Evolutionary conservation across 176 grass and related monocot species (phyloP).

Genomic region (Cenchrus fungigraminus): DNA sequence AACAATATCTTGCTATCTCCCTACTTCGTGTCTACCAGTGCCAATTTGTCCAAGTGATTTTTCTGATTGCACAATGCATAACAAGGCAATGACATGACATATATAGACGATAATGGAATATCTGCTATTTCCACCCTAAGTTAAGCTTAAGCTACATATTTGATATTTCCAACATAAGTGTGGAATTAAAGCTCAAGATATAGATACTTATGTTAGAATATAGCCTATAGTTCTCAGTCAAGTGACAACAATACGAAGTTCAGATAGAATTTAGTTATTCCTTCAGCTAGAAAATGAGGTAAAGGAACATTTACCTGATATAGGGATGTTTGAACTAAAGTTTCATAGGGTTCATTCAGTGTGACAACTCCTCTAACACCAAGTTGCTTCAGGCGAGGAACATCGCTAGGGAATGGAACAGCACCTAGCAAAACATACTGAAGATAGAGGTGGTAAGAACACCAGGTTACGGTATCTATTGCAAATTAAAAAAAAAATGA

Average conservation of each 20-base stretch:
- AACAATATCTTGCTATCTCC: background rate
- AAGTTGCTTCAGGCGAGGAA: constrained; percentile 60
- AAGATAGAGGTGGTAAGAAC: constrained; percentile 15
- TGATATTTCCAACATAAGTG: background rate
- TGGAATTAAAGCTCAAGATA: background rate
- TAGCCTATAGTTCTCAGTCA: background rate
- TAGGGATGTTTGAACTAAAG: constrained; percentile 73
- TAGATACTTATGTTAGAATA: background rate
- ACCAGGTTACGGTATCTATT: background rate
- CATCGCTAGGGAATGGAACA: constrained; percentile 79
- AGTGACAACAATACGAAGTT: background rate
- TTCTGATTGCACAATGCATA: background rate
- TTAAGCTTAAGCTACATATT: background rate
- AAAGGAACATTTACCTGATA: constrained; percentile 55
- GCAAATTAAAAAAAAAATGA: background rate
- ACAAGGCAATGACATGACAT: background rate
- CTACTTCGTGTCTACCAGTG: background rate
- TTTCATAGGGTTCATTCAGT: constrained; percentile 80
- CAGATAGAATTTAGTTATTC: background rate
- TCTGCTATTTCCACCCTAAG: background rate
- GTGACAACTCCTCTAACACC: constrained; percentile 76
- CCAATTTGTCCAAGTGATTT: constrained; percentile 3
- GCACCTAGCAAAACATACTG: constrained; percentile 81
- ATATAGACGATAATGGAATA: background rate
- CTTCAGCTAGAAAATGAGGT: constrained; percentile 19